These are phyloP conservation scores for Athelia sp. DNA, from an alignment of 1,284 basidiomycete species.

Conservation along the genomic window DNA sequence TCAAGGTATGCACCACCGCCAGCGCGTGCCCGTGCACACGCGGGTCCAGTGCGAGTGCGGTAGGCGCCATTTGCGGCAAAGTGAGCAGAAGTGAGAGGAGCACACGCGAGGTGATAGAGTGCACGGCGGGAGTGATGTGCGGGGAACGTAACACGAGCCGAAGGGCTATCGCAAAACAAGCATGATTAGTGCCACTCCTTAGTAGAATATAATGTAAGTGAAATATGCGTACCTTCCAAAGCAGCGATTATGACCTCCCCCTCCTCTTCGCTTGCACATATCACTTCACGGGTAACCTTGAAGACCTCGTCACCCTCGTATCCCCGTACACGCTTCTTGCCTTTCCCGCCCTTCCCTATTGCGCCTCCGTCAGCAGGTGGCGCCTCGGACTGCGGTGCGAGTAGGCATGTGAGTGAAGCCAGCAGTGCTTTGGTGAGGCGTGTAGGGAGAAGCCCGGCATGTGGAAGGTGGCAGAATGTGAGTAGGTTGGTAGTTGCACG, in stretches of 20 bases:
- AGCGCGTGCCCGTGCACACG: constrained; percentile 41
- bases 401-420: constrained; percentile 42
- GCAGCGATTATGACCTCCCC: constrained; percentile 50
- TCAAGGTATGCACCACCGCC: constrained; percentile 39
- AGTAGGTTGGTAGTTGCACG: constrained; percentile 39
- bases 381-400: constrained; percentile 35
- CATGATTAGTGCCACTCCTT: too few species aligned
- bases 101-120: constrained; percentile 54
- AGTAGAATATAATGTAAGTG: neutral
- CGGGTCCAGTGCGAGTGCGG: constrained; percentile 50
- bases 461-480: constrained; percentile 36
- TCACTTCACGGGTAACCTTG: constrained; percentile 41
- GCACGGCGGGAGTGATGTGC: constrained; percentile 45
- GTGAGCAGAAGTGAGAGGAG: constrained; percentile 51
- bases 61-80: constrained; percentile 50
- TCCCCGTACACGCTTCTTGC: constrained; percentile 71
- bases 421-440: constrained; percentile 55
- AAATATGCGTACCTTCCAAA: constrained; percentile 50
- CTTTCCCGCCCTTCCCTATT: constrained; percentile 35
- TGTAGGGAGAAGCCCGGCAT: constrained; percentile 44
- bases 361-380: constrained; percentile 14
- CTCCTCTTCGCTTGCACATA: constrained; percentile 47
- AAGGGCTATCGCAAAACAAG: constrained; percentile 36
- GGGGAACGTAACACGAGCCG: constrained; percentile 41
- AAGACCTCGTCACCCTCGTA: constrained; percentile 81